These are phyloP conservation scores for Gossypium thurberi DNA, from an alignment of 345 rosid species.

Conservation along the genomic window DNA sequence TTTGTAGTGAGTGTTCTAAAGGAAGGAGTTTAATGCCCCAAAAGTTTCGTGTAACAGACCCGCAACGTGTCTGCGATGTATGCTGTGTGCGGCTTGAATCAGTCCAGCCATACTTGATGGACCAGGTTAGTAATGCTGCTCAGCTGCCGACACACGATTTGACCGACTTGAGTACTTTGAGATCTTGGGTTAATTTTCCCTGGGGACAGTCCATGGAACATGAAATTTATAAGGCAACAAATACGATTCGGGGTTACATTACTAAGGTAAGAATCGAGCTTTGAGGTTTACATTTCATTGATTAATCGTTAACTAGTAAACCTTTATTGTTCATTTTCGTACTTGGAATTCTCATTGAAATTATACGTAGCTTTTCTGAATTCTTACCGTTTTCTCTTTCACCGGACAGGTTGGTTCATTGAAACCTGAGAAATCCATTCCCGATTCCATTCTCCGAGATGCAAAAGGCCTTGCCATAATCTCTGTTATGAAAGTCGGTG, in stretches of 20 bases:
- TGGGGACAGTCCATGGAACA: slow-evolving; percentile 91
- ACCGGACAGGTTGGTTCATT: slow-evolving; percentile 58
- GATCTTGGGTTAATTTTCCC: slow-evolving; percentile 97
- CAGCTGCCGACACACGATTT: slow-evolving; percentile 77
- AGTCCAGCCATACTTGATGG: slow-evolving; percentile 85
- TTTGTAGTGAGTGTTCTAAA: slow-evolving; percentile 76
- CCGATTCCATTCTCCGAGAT: slow-evolving; percentile 63
- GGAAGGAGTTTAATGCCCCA: slow-evolving; percentile 86
- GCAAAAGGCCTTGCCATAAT: slow-evolving; percentile 95
- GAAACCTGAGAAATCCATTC: slow-evolving; percentile 78
- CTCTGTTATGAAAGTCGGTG: slow-evolving; percentile 77
- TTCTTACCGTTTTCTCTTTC: slow-evolving; percentile 13
- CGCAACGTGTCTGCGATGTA: slow-evolving; percentile 92
- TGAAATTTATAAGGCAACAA: slow-evolving; percentile 91
- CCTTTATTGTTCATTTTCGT: neutral
- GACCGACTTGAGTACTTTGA: slow-evolving; percentile 91
- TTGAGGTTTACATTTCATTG: neutral
- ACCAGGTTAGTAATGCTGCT: slow-evolving; percentile 88
- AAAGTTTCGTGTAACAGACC: slow-evolving; percentile 61
- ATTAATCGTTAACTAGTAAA: neutral
- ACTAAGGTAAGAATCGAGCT: slow-evolving; percentile 39
- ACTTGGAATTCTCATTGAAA: neutral
- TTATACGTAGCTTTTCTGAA: neutral
- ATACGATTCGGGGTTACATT: slow-evolving; percentile 62
- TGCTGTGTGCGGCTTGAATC: slow-evolving; percentile 82